phyloP scores from a whole-genome alignment of 768 basidiomycete species.

The Leccinum incarnatum region DNA sequence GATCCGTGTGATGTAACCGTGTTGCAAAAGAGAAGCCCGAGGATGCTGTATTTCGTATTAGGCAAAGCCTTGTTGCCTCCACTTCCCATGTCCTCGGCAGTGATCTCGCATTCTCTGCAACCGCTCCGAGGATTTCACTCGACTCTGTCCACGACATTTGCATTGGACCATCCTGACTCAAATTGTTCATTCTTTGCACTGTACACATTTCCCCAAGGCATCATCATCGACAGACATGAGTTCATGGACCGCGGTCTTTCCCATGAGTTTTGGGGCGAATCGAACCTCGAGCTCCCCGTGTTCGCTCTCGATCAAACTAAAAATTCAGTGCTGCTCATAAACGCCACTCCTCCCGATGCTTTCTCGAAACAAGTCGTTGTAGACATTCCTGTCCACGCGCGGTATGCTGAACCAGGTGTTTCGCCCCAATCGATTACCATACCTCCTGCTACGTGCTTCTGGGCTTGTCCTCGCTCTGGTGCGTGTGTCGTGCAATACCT shows the following conservation, averaged over 20 bases:
- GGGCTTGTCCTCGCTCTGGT: slow-evolving; percentile 32
- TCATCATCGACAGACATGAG: slow-evolving; percentile 48
- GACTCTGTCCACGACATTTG: slow-evolving; percentile 25
- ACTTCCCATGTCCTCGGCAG: slow-evolving; percentile 15
- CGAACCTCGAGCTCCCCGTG: slow-evolving; percentile 44
- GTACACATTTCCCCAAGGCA: slow-evolving; percentile 35
- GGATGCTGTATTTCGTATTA: too few relatives aligned
- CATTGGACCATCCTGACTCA: slow-evolving; percentile 7
- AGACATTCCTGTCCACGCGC: slow-evolving; percentile 43
- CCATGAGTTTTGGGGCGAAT: slow-evolving; percentile 36
- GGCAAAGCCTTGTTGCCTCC: background rate
- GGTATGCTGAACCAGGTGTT: slow-evolving; percentile 36
- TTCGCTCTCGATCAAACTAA: slow-evolving; percentile 30
- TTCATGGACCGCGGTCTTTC: slow-evolving; percentile 32
- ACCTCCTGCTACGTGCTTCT: slow-evolving; percentile 30
- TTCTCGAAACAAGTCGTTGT: slow-evolving; percentile 15
- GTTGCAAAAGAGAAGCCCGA: too few relatives aligned
- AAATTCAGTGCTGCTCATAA: slow-evolving; percentile 33
- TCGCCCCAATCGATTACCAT: slow-evolving; percentile 23
- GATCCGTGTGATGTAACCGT: too few relatives aligned
- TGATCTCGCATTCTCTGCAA: slow-evolving; percentile 19
- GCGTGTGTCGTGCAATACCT: slow-evolving; percentile 1
- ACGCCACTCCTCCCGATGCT: slow-evolving; percentile 16
- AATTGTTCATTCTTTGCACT: slow-evolving; percentile 33
- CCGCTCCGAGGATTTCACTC: slow-evolving; percentile 31